A percentile compares a stretch with the other conserved stretches of the same genome.
Conservation (phyloP, 805 yeast genomes). For the Yarrowia divulgata region DNA sequence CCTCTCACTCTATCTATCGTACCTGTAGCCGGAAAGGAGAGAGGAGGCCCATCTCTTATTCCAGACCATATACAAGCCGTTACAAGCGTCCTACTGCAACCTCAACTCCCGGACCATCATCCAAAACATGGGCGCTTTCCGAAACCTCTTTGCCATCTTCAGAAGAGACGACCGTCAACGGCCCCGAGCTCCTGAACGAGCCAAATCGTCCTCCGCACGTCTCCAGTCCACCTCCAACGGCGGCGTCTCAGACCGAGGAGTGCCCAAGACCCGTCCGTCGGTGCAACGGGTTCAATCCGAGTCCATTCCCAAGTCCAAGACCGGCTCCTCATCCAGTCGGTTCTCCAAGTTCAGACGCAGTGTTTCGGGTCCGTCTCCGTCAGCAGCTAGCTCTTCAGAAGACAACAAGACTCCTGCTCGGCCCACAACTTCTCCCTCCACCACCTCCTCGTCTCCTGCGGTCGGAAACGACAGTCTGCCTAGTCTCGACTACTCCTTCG, state of each 20-base stretch:
- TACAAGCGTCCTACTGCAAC: background rate
- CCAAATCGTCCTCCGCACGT: constrained; percentile 27
- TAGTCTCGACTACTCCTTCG: constrained; percentile 22
- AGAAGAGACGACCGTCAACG: constrained; percentile 22
- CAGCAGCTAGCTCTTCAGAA: background rate
- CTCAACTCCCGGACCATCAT: background rate
- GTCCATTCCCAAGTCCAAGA: constrained; percentile 3
- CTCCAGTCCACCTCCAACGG: constrained; percentile 1
- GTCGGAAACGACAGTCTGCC: constrained; percentile 12
- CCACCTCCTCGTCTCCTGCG: too few relatives aligned
- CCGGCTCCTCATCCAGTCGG: background rate
- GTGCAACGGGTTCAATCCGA: background rate
- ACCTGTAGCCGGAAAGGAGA: constrained; percentile 7
- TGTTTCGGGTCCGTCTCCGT: background rate
- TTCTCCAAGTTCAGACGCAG: constrained; percentile 13
- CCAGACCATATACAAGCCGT: constrained; percentile 11
- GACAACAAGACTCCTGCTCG: background rate
- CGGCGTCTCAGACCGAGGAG: constrained; percentile 7
- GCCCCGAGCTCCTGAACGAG: constrained; percentile 25
- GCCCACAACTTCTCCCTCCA: background rate
- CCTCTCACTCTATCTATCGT: background rate
- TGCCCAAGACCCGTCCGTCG: background rate
- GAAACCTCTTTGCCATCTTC: constrained; percentile 23
- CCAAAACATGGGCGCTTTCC: constrained; percentile 18
- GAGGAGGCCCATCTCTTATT: background rate